Evolutionary conservation across 2,329 filamentous ascomycete genomes (phyloP), one percentile per base, ranked within the genome.

Genomic region (Beauveria caledonica): DNA sequence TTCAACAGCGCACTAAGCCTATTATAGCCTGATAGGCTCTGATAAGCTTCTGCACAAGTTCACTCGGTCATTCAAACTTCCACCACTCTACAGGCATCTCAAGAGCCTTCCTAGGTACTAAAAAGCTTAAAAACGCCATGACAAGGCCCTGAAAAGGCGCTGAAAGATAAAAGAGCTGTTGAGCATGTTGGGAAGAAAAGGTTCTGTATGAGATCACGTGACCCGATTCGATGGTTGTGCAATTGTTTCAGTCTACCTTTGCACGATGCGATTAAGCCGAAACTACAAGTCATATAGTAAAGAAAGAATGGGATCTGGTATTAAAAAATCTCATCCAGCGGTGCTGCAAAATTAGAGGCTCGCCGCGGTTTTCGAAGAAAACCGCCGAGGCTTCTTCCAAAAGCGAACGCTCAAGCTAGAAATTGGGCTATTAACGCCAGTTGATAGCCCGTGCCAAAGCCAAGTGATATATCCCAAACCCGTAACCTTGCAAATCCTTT

Each of bases 391-490:
- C 52, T 51, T 51, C 49, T 29, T 29, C 15, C n/a, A 21, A 36
- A 45, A 54, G 60, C 53, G 46, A 62, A 60, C 57, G 60, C 36
- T 60, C 62, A 63, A 64, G 66, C 62, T 65, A 63, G 57, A 54
- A 50, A 52, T 66, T 36, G 46, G 65, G 69, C 67, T 68, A 62
- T 62, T 68, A 69, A 68, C 70, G 68, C 70, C 65, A 63, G 60
- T 62, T 48, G 29, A 55, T 40, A 55, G 46, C 58, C 44, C n/a
- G 44, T 62, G 66, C 65, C 68, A 69, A 55, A 60, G 57, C 65
- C 65, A 66, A 65, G 69, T 66, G 67, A 66, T 64, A 67, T 68
- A 65, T 66, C 66, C 64, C 66, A 69, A 66, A 67, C 49, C 60
- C 48, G 42, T 54, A 44, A 39, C 60, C 49, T 53, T 39, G 29